Conservation (phyloP, 2,329 filamentous ascomycete species). For the Fusarium tanahbumbuense region DNA sequence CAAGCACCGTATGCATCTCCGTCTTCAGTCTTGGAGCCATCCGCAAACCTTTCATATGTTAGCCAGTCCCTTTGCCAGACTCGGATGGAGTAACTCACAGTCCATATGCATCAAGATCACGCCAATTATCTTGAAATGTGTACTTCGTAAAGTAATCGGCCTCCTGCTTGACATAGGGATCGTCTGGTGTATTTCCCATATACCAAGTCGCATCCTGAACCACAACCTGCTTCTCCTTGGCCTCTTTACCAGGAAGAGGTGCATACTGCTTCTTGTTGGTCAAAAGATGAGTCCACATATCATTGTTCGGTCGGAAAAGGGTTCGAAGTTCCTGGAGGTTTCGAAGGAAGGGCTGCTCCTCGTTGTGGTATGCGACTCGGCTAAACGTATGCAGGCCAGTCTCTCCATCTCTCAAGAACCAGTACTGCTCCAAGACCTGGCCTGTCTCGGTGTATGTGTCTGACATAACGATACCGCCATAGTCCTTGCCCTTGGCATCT, state of each 20-base stretch:
- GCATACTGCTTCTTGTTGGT: slow-evolving; percentile 67
- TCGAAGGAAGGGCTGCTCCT: slow-evolving; percentile 65
- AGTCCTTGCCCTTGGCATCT: slow-evolving; percentile 61
- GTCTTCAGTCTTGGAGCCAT: slow-evolving; percentile 57
- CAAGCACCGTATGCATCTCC: slow-evolving; percentile 68
- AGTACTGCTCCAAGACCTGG: slow-evolving; percentile 72
- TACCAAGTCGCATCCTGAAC: slow-evolving; percentile 75
- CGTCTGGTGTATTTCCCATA: slow-evolving; percentile 63
- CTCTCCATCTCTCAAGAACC: slow-evolving; percentile 71
- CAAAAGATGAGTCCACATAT: slow-evolving; percentile 71
- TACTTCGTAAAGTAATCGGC: slow-evolving; percentile 76
- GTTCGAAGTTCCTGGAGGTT: slow-evolving; percentile 72
- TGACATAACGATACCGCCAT: slow-evolving; percentile 69
- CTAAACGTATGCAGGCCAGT: slow-evolving; percentile 72
- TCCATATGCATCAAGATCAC: slow-evolving; percentile 68
- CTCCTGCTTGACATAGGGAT: slow-evolving; percentile 66
- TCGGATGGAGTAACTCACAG: slow-evolving; percentile 43
- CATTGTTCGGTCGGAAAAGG: slow-evolving; percentile 68
- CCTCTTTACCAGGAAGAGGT: slow-evolving; percentile 54
- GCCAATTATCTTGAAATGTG: slow-evolving; percentile 69
- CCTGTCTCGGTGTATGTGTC: slow-evolving; percentile 69
- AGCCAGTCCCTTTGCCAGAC: not conserved
- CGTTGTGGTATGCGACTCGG: slow-evolving; percentile 69
- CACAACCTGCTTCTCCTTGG: slow-evolving; percentile 56
- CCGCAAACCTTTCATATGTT: slow-evolving; percentile 46